phyloP scores from a whole-genome alignment of 2,329 filamentous ascomycete genomes.

The Apiospora marii region DNA sequence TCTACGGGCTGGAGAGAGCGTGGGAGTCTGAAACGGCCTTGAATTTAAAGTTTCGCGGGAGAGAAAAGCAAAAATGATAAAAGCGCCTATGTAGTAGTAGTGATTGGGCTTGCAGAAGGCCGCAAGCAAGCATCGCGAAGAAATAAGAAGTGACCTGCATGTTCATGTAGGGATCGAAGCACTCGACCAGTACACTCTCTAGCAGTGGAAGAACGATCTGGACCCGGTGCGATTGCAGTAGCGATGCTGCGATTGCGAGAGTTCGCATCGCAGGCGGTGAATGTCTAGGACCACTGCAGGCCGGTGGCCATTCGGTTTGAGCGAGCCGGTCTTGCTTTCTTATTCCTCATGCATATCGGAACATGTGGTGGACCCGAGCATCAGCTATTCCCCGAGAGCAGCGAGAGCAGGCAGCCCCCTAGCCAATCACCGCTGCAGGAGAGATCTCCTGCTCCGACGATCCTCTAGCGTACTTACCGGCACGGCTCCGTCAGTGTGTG shows the following conservation, averaged over 20 bases:
- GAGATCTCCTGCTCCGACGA: not conserved
- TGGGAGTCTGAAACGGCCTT: not conserved
- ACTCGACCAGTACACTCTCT: not conserved
- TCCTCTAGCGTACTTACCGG: not conserved
- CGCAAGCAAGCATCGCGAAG: not conserved
- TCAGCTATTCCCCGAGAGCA: not conserved
- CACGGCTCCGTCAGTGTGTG: not conserved
- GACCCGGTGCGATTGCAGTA: not conserved
- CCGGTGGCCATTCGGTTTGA: not conserved
- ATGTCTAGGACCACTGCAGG: not conserved
- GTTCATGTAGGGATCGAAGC: not conserved
- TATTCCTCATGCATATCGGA: not conserved
- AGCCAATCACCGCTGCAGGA: not conserved
- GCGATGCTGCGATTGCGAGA: not conserved
- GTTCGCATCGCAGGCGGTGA: not conserved
- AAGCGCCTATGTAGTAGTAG: not conserved
- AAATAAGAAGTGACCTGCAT: not conserved
- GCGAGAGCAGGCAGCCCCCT: not conserved
- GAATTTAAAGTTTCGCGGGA: not conserved
- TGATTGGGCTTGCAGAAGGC: not conserved
- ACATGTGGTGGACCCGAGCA: not conserved
- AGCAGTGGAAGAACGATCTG: not conserved
- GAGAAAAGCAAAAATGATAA: not conserved
- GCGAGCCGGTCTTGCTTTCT: not conserved
- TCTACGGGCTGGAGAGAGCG: not conserved